A percentile compares a stretch with the other conserved stretches of the same genome.
These are phyloP conservation scores for Candida qinlingensis DNA, from an alignment of 805 yeast genomes.

Conservation along the genomic window DNA sequence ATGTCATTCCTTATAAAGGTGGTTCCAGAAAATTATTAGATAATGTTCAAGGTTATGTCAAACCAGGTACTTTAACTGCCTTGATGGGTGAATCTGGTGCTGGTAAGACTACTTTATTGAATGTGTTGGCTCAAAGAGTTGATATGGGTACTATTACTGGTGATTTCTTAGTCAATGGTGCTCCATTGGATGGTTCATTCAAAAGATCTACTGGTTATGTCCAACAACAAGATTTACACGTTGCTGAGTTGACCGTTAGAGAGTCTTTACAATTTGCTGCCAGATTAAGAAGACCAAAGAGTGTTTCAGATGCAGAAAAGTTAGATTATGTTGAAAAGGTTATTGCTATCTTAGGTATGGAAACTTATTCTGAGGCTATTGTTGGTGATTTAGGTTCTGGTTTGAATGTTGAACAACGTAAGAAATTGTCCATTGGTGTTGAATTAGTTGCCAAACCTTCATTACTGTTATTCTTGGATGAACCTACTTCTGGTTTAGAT, in stretches of 20 bases:
- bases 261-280: slow-evolving; percentile 65
- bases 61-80: slow-evolving; percentile 46
- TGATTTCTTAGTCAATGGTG: slow-evolving; percentile 45
- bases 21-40: slow-evolving; percentile 31
- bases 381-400: slow-evolving; percentile 69
- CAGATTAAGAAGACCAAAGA: slow-evolving; percentile 53
- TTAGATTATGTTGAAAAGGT: slow-evolving; percentile 58
- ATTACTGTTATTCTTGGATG: slow-evolving; percentile 51
- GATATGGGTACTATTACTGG: slow-evolving; percentile 40
- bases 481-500: slow-evolving; percentile 64
- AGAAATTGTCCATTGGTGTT: slow-evolving; percentile 56
- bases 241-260: slow-evolving; percentile 55
- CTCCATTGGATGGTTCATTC: slow-evolving; percentile 49
- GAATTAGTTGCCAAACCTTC: slow-evolving; percentile 59
- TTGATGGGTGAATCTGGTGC: slow-evolving; percentile 45
- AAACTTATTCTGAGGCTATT: slow-evolving; percentile 56
- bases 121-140: slow-evolving; percentile 37
- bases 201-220: slow-evolving; percentile 57
- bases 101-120: slow-evolving; percentile 12
- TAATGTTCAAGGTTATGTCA: slow-evolving; percentile 11
- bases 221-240: slow-evolving; percentile 35
- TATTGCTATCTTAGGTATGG: slow-evolving; percentile 55
- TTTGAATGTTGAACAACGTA: slow-evolving; percentile 55
- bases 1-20: slow-evolving; percentile 27
- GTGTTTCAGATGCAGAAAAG: slow-evolving; percentile 47